Conservation (phyloP, 345 rosid genomes). For the Draba incana region DNA sequence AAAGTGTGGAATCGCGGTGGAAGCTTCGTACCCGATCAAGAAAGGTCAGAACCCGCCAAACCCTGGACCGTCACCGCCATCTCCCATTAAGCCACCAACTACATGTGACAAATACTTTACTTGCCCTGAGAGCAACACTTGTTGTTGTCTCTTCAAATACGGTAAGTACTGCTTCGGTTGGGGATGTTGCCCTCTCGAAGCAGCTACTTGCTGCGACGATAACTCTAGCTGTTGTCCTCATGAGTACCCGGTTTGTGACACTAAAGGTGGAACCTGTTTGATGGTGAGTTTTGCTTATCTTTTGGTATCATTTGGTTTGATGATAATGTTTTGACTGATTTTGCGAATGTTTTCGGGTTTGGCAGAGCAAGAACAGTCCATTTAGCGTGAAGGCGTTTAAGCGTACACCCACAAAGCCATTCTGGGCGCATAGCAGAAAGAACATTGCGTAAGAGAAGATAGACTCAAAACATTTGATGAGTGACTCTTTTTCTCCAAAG, state of each 20-base stretch:
- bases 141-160: conserved; percentile 77
- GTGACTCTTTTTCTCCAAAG: conserved; percentile 6
- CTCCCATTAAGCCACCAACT: conserved; percentile 75
- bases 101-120: conserved; percentile 66
- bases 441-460: conserved; percentile 46
- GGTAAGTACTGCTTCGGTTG: conserved; percentile 71
- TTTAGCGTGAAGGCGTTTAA: conserved; percentile 69
- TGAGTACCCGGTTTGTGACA: conserved; percentile 78
- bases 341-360: conserved; percentile 17
- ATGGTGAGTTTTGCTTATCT: conserved; percentile 47
- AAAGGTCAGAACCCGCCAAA: conserved; percentile 85
- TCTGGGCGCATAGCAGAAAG: conserved; percentile 62
- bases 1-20: conserved; percentile 88
- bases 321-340: conserved; percentile 14
- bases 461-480: conserved; percentile 11
- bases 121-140: conserved; percentile 80
- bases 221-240: conserved; percentile 85
- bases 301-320: background rate
- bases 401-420: conserved; percentile 76
- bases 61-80: conserved; percentile 96
- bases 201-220: conserved; percentile 88
- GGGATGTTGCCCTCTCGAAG: conserved; percentile 95
- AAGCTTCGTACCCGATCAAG: conserved; percentile 86
- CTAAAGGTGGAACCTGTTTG: conserved; percentile 62
- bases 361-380: conserved; percentile 87